Base-by-base conservation (phyloP, 2,329 filamentous ascomycete species). In the Phaeosphaeria sp. region DNA sequence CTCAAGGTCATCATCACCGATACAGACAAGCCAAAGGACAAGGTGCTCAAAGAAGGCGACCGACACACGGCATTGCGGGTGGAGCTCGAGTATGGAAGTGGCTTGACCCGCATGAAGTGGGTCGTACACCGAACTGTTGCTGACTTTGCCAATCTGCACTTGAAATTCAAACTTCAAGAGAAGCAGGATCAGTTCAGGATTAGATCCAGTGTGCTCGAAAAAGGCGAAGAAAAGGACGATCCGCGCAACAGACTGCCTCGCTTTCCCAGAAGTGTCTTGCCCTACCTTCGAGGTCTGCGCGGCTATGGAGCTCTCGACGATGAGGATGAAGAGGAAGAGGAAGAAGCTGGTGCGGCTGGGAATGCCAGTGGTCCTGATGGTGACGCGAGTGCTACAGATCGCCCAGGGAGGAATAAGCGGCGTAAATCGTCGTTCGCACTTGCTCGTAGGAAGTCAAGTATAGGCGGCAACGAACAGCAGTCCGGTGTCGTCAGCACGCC, bases 81-180 rank as follows among this genome's bases (percentile, higher is more conserved):
- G 55, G 92, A 97, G 67, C 83, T 99, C 17, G 95, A 99, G 74
- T 99, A 99, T 74, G 95, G 95, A 15, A 98, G 91, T 73, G 96
- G 95, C 0, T 87, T 95, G 55, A 97, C 94, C 54, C 87, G 95
- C 56, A 98, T 99, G 96, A 92, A 91, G 72, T 99, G 95, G 95
- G 89, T 91, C 18, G 91, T 99, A 57, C 89, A 92, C 69, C 87
- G 95, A 53, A 93, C 92, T 10, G 85, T 98, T 41, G 85, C 88
- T 67, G 95, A 99, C 73, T 97, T 99, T 67, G 87, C 92, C 67
- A 96, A 97, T 68, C 82, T 99, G 36, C 95, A 99, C 78, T 83
- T 93, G 71, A 93, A 96, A 68, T 99, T 98, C 84, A 96, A 95
- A 74, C 83, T 96, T 53, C 90, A 93, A 58, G 86, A 91, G 57